Evolutionary conservation across 768 basidiomycete species (phyloP).

Genomic region (Cystobasidium onofrii): DNA sequence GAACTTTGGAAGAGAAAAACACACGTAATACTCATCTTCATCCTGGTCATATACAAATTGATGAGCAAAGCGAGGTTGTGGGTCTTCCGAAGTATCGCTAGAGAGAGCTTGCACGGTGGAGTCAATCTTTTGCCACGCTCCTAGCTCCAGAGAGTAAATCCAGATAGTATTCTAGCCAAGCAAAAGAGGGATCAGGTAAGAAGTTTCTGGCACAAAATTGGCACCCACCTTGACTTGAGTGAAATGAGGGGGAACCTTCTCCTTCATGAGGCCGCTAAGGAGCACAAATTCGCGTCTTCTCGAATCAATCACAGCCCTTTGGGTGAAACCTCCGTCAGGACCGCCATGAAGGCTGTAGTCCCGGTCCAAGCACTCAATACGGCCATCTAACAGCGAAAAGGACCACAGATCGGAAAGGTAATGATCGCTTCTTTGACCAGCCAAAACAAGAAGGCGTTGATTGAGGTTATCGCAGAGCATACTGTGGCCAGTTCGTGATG

Average conservation of each 20-base stretch:
- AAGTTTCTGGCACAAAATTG: background rate
- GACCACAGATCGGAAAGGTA: constrained; percentile 40
- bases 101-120: background rate
- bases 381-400: background rate
- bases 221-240: constrained; percentile 15
- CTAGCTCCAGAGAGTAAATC: background rate
- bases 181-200: too few species aligned
- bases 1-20: background rate
- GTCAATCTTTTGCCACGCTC: constrained; percentile 4
- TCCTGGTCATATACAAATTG: constrained; percentile 29
- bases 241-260: constrained; percentile 18
- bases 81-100: background rate
- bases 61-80: constrained; percentile 30
- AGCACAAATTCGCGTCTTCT: constrained; percentile 5
- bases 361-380: background rate
- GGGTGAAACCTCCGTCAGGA: constrained; percentile 30
- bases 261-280: constrained; percentile 8
- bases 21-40: constrained; percentile 25
- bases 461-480: constrained; percentile 33
- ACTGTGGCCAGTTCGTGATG: constrained; percentile 39
- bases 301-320: constrained; percentile 9
- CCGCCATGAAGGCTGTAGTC: constrained; percentile 16
- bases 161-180: constrained; percentile 13
- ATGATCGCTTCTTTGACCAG: constrained; percentile 37
- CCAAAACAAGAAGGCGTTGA: constrained; percentile 34